A percentile compares a stretch with the other conserved stretches of the same genome.
These are phyloP conservation scores for Erigeron canadensis DNA, from an alignment of 129 eudicot genomes.

Conservation along the genomic window DNA sequence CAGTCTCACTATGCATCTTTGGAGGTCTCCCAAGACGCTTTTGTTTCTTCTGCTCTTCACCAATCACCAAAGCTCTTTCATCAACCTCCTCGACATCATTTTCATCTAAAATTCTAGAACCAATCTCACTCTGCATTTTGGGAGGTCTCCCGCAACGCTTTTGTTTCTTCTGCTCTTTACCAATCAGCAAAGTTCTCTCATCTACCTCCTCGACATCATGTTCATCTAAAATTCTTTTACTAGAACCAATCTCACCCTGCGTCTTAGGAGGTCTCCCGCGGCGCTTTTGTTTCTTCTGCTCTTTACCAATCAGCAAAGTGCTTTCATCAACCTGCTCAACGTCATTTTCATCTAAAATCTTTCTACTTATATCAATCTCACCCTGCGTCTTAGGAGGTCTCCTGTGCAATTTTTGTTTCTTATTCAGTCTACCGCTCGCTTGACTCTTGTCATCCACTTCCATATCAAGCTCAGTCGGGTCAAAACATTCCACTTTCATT, in stretches of 20 bases:
- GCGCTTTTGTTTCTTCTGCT: constrained; percentile 16
- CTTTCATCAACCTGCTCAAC: constrained; percentile 3
- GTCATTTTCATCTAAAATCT: constrained; percentile 2
- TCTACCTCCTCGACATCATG: constrained; percentile 9
- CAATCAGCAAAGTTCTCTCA: constrained; percentile 16
- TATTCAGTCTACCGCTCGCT: constrained; percentile 11
- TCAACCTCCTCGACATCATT: not conserved
- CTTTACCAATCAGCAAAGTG: constrained; percentile 25
- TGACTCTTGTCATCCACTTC: constrained; percentile 13
- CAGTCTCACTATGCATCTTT: constrained; percentile 29
- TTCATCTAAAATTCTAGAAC: not conserved
- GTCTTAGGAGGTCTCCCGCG: constrained; percentile 21
- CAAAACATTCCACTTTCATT: constrained; percentile 39
- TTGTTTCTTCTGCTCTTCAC: constrained; percentile 28
- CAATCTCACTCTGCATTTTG: constrained; percentile 9
- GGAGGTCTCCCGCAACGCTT: constrained; percentile 22
- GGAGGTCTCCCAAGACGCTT: constrained; percentile 66
- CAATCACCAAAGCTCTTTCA: not conserved
- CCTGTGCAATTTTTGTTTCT: constrained; percentile 44
- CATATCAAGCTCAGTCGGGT: constrained; percentile 25
- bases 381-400: constrained; percentile 53
- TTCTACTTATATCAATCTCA: constrained; percentile 6
- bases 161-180: constrained; percentile 23
- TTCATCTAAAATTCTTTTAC: not conserved
- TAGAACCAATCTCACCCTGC: constrained; percentile 2